These are phyloP conservation scores for Mycosphaerella sp. DNA, from an alignment of 2,329 filamentous ascomycete genomes.

Conservation along the genomic window DNA sequence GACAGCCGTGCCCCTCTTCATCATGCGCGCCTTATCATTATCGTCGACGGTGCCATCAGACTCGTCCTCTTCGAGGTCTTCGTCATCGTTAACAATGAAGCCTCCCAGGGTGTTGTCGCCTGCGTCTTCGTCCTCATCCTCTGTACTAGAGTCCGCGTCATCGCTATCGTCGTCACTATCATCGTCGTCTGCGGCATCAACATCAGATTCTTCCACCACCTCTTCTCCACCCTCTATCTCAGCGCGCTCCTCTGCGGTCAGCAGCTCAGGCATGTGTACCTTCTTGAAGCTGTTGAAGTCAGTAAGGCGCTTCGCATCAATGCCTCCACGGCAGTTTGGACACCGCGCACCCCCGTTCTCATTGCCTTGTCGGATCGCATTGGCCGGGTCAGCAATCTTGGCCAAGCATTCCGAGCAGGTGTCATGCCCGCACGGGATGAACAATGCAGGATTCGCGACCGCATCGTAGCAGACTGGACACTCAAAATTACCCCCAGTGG, in stretches of 20 bases:
- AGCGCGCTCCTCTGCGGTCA: constrained; percentile 34
- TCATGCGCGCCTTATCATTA: constrained; percentile 9
- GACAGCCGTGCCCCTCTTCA: constrained; percentile 10
- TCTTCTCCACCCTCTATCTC: constrained; percentile 15
- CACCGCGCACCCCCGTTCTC: constrained; percentile 58
- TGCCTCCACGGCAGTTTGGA: constrained; percentile 64
- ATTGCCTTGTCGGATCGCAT: constrained; percentile 54
- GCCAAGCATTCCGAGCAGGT: constrained; percentile 72
- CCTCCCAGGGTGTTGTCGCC: constrained; percentile 37
- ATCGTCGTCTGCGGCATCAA: constrained; percentile 37
- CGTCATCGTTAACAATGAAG: constrained; percentile 51
- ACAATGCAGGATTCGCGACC: constrained; percentile 66
- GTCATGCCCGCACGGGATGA: constrained; percentile 77
- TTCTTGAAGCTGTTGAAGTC: constrained; percentile 68
- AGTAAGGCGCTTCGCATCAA: constrained; percentile 65
- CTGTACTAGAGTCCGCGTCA: constrained; percentile 34
- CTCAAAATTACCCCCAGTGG: constrained; percentile 56
- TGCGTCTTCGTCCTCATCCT: constrained; percentile 32
- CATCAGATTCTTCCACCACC: constrained; percentile 36
- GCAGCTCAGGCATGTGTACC: constrained; percentile 57
- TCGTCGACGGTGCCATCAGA: constrained; percentile 17
- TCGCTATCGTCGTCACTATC: constrained; percentile 40
- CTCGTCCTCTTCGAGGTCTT: constrained; percentile 30
- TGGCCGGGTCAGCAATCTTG: constrained; percentile 58
- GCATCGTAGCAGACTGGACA: constrained; percentile 80